A percentile compares a stretch with the other conserved stretches of the same genome.
phyloP scores from a whole-genome alignment of 1,284 basidiomycete species.

The Crocinoboletus sp. region DNA sequence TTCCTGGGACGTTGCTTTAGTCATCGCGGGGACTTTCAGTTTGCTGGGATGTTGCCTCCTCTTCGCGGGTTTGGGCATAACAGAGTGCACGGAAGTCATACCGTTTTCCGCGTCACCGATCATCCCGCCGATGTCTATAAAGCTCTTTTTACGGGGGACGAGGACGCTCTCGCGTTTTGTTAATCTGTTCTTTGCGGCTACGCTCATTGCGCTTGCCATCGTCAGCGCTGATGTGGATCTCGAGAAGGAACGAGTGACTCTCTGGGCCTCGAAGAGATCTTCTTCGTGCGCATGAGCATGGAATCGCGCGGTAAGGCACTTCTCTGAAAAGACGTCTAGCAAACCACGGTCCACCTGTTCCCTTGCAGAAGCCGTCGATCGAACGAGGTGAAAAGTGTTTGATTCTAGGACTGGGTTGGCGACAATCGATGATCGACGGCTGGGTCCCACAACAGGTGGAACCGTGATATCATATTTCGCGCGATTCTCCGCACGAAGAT shows the following conservation, averaged over 20 bases:
- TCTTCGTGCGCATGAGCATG: constrained; percentile 58
- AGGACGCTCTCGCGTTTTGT: constrained; percentile 64
- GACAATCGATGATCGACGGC: constrained; percentile 52
- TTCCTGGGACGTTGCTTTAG: constrained; percentile 21
- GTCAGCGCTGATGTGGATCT: constrained; percentile 48
- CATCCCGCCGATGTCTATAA: constrained; percentile 29
- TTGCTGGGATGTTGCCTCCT: constrained; percentile 41
- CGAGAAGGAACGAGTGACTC: constrained; percentile 39
- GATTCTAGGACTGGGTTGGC: constrained; percentile 51
- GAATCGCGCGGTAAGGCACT: constrained; percentile 55
- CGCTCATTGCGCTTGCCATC: constrained; percentile 47
- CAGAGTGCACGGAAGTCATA: neutral
- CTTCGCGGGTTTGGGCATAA: constrained; percentile 17
- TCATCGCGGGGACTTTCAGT: constrained; percentile 40
- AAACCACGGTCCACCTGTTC: constrained; percentile 63
- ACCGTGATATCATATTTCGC: constrained; percentile 18
- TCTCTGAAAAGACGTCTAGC: constrained; percentile 64
- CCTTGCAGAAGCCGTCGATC: constrained; percentile 64
- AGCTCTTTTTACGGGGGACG: constrained; percentile 49
- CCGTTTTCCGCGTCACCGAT: constrained; percentile 22
- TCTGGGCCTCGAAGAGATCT: constrained; percentile 57
- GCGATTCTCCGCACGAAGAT: constrained; percentile 9
- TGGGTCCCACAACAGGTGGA: constrained; percentile 29
- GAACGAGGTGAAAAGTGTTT: constrained; percentile 61
- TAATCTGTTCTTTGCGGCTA: constrained; percentile 53